Base-by-base conservation (phyloP, 1,284 basidiomycete species). In the Trametes pubescens region DNA sequence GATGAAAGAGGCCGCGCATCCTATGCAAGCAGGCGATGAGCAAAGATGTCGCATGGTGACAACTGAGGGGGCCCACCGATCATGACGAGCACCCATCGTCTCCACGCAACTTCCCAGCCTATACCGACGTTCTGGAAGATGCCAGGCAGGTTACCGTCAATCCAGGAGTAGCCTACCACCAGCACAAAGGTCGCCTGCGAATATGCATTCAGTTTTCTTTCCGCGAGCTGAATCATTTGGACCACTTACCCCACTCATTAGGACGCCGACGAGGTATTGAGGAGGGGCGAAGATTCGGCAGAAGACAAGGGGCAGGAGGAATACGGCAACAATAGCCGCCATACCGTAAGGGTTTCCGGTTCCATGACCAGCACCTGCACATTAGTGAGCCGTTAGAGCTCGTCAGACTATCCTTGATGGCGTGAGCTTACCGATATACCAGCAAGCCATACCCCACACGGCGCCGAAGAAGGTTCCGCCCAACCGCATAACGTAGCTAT, bases 131-230 rank as follows among this genome's bases (percentile, higher is more conserved):
- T 83, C 10, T 78, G 80, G 21, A 81, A 68, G 10, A 71, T n/a
- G 14, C 81, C 74, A 2, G 70, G 65, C 8, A 85, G 68, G 69
- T 89, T 84, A 2, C 80, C 81, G 65, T 90, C 86, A 29, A 87
- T 78, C 86, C 87, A 89, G 0, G 83, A 85, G 72, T 88, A 90
- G 1, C 88, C 87, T 5, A 86, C 75, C 18, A 87, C 76, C 8
- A 85, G 76, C 0, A 75, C 75, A 57, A 78, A 78, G 2, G 82
- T 84, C 1, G 75, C 76, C 82, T 83, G 57, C 46, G 49, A 44
- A 6, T n/a, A 37, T 37, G 21, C 51, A 21, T 56, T 14, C 37
- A 48, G 24, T 47, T 32, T 24, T 21, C 4, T 24, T 22, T 47
- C 40, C 13, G 54, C 11, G 35, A 37, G 26, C 6, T 34, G 29